Evolutionary conservation across 1,139 yeast species (phyloP).

Genomic region (Pneumocystis murina): DNA sequence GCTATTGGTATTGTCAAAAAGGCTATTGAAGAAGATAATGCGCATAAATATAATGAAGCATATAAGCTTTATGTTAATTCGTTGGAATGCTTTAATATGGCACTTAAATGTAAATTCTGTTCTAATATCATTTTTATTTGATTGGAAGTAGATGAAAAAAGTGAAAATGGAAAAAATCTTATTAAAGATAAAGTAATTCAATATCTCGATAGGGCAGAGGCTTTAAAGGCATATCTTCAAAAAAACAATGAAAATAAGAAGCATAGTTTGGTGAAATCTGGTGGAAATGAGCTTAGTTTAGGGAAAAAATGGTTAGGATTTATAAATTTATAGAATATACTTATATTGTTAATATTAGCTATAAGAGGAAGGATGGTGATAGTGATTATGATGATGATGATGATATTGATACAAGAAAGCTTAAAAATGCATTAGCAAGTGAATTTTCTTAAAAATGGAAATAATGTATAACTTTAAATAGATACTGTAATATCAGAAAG

Average conservation of each 20-base stretch:
- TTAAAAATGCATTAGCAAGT: constrained; percentile 75
- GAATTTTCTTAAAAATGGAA: background rate
- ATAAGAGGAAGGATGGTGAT: constrained; percentile 24
- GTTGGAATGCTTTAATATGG: constrained; percentile 85
- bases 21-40: constrained; percentile 90
- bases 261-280: constrained; percentile 23
- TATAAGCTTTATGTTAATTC: constrained; percentile 87
- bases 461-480: background rate
- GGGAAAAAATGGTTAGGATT: background rate
- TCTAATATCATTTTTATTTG: background rate
- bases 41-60: constrained; percentile 84
- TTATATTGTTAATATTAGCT: background rate
- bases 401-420: constrained; percentile 71
- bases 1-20: constrained; percentile 88
- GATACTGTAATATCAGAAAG: constrained; percentile 79
- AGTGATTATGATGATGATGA: constrained; percentile 29
- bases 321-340: background rate
- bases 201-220: constrained; percentile 85
- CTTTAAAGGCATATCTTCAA: constrained; percentile 76
- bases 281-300: constrained; percentile 19
- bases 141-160: constrained; percentile 49
- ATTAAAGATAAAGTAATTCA: constrained; percentile 83
- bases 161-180: constrained; percentile 72
- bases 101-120: constrained; percentile 46
- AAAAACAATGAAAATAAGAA: constrained; percentile 36